Evolutionary conservation across 2,329 filamentous ascomycete species (phyloP), one percentile per base, ranked within the genome.

Genomic region (Penicillium sp.): DNA sequence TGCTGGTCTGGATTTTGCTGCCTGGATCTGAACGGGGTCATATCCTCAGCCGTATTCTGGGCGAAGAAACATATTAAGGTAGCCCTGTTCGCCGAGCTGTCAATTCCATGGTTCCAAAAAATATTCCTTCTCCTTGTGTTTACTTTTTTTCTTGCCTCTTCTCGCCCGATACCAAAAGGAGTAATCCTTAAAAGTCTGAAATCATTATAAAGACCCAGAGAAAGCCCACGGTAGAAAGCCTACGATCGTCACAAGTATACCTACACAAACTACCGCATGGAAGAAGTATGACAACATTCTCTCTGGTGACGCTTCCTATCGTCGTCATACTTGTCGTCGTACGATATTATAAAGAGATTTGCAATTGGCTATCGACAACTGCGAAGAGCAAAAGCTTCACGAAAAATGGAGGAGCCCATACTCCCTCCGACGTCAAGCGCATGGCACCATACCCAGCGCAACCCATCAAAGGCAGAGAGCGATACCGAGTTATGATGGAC

Each of bases 401-500:
- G 31, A 56, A 55, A 55, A 52, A 59, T 59, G 60, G 54, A 58
- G 55, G 44, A 50, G 51, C 27, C 43, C 59, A 55, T 40, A 56
- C 46, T 40, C 60, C 60, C 27, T 56, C 63, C 16, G 64, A 77
- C 43, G 60, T 74, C 39, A 74, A 75, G 50, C 67, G 67, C 39
- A 68, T 74, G 64, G 65, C 69, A 27, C 75, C 75, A 9, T 77
- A 77, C 60, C 76, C 75, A 27, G 69, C 70, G 10, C 70, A 72
- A 47, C 73, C 73, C 31, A 77, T 78, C 61, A 74, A 70, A 56
- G 76, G 75, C 7, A 67, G 72, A 56, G 73, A 73, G 40, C 69
- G 72, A 60, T 77, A 78, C 50, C 72, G 75, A 33, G 77, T 80
- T 47, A 78, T 79, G 62, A 81, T 83, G 75, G 79, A 81, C 16